Conservation (phyloP, 176 grass and related monocot genomes). For the Lolium multiflorum region DNA sequence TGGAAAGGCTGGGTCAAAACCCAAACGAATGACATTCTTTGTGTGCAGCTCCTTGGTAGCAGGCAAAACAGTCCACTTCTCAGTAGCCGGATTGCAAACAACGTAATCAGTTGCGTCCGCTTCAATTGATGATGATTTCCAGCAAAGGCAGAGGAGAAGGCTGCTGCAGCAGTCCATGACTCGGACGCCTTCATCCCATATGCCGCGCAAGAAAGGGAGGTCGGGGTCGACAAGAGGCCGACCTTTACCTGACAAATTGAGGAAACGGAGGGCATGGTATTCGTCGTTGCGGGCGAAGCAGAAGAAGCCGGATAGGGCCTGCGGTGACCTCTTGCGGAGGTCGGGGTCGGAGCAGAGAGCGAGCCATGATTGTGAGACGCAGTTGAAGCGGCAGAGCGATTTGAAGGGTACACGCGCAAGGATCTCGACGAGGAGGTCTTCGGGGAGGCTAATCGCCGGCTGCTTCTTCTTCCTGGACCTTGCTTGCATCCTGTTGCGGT, state of each 20-base stretch:
- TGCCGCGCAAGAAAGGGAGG: neutral
- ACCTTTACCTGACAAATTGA: neutral
- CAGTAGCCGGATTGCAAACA: neutral
- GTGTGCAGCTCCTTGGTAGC: neutral
- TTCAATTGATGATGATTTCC: neutral
- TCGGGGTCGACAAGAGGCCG: neutral
- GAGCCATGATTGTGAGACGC: neutral
- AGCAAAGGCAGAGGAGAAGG: neutral
- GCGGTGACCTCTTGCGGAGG: neutral
- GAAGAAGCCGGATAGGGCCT: conserved; percentile 12
- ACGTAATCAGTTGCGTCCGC: neutral
- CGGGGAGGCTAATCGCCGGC: neutral
- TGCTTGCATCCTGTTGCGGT: no score
- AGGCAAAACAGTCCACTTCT: neutral
- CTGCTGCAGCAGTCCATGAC: neutral
- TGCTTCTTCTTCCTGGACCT: neutral
- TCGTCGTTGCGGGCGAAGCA: neutral
- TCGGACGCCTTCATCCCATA: neutral
- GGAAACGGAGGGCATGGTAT: neutral
- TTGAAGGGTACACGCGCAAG: neutral
- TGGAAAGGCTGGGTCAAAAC: neutral
- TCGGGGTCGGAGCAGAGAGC: neutral
- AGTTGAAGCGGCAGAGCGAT: neutral
- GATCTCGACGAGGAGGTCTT: neutral
- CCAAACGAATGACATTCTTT: neutral